Evolutionary conservation across 2,329 filamentous ascomycete genomes (phyloP).

Genomic region (Dendryphion nanum): DNA sequence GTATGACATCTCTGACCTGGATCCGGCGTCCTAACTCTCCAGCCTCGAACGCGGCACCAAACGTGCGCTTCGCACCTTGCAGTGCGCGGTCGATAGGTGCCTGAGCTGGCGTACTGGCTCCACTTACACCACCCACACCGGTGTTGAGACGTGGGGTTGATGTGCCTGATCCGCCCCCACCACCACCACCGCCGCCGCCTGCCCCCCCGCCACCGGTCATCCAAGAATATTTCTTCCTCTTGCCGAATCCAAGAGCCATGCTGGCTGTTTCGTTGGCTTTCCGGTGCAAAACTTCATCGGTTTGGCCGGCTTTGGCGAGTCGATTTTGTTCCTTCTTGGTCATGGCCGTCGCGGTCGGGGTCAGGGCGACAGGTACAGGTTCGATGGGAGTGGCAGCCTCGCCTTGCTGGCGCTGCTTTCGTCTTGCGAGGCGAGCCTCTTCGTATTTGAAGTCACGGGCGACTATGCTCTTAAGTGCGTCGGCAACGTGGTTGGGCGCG

Average conservation of each 20-base stretch:
- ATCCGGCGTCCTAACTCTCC: constrained; percentile 73
- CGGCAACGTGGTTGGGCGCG: constrained; percentile 61
- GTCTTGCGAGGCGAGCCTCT: constrained; percentile 56
- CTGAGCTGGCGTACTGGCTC: constrained; percentile 22
- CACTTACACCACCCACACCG: constrained; percentile 29
- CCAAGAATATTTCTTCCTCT: constrained; percentile 74
- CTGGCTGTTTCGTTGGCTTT: constrained; percentile 84
- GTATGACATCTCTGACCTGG: constrained; percentile 79
- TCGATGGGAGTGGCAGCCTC: constrained; percentile 26
- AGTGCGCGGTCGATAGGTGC: constrained; percentile 40
- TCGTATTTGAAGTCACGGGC: constrained; percentile 66
- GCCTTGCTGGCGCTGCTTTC: constrained; percentile 41
- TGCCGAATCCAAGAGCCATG: constrained; percentile 69
- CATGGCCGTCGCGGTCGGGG: constrained; percentile 20
- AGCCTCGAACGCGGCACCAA: constrained; percentile 77
- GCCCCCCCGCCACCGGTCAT: constrained; percentile 58
- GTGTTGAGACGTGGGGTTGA: constrained; percentile 32
- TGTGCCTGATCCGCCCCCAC: constrained; percentile 42
- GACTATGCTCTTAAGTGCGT: constrained; percentile 37
- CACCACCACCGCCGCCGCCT: constrained; percentile 41
- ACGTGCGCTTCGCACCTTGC: constrained; percentile 58
- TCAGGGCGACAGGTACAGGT: constrained; percentile 17
- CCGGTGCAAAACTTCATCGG: constrained; percentile 74
- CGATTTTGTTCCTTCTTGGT: constrained; percentile 88
- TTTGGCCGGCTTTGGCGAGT: constrained; percentile 68